Conservation (phyloP, 1,284 basidiomycete genomes). For the Boletus putidus region DNA sequence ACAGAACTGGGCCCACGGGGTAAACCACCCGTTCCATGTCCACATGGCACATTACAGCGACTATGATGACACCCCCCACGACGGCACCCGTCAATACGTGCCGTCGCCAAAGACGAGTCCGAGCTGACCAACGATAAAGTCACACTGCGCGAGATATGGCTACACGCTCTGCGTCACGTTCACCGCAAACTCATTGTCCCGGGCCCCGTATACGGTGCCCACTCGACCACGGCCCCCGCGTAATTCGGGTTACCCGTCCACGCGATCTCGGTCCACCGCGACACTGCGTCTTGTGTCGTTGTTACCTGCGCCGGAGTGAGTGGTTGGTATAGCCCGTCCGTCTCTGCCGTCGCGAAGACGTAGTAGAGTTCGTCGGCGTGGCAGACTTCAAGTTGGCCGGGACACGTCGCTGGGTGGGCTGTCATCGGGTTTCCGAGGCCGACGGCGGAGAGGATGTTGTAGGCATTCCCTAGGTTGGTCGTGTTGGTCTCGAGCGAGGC, state of each 20-base stretch:
- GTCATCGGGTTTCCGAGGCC: slow-evolving; percentile 14
- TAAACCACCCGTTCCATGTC: background rate
- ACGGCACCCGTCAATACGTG: background rate
- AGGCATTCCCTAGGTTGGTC: slow-evolving; percentile 17
- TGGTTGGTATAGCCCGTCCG: slow-evolving; percentile 17
- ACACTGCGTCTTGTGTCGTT: slow-evolving; percentile 8
- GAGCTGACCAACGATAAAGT: slow-evolving; percentile 1
- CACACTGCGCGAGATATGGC: slow-evolving; percentile 13
- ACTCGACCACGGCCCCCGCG: slow-evolving; percentile 9
- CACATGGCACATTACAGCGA: background rate
- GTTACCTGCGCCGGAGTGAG: slow-evolving; percentile 9
- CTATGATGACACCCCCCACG: background rate
- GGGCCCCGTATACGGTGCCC: slow-evolving; percentile 14
- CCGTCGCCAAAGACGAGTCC: slow-evolving; percentile 4
- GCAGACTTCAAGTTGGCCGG: slow-evolving; percentile 17
- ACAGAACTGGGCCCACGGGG: background rate
- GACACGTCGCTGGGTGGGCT: slow-evolving; percentile 10
- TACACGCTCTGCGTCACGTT: background rate
- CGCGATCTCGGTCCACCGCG: slow-evolving; percentile 14
- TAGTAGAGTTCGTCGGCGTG: slow-evolving; percentile 16
- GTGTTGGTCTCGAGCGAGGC: slow-evolving; percentile 18
- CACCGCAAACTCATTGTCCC: slow-evolving; percentile 13
- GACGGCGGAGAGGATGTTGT: slow-evolving; percentile 13
- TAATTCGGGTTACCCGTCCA: slow-evolving; percentile 18
- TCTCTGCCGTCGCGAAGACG: slow-evolving; percentile 15